These are phyloP conservation scores for Leishmania martiniquensis DNA, from an alignment of 208 protist species.

Conservation along the genomic window DNA sequence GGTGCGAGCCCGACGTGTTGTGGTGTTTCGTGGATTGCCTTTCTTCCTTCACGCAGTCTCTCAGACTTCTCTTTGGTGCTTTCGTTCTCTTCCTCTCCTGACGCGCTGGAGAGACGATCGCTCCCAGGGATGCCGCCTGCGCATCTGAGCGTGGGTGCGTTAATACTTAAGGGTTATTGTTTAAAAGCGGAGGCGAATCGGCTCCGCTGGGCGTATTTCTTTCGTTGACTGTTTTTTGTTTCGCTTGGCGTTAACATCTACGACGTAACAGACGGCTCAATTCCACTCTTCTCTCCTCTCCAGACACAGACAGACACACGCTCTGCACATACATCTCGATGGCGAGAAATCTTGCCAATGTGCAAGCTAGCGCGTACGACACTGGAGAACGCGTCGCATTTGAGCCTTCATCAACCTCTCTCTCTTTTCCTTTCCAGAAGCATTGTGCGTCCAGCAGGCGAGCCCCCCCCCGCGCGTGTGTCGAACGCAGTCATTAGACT, in stretches of 20 bases:
- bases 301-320: too few species aligned
- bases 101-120: not conserved
- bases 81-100: not conserved
- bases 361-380: not conserved
- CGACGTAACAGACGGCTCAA: not conserved
- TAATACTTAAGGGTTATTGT: not conserved
- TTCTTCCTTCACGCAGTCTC: not conserved
- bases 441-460: not conserved
- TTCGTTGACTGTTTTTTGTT: not conserved
- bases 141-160: not conserved
- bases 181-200: not conserved
- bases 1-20: not conserved
- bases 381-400: too few species aligned
- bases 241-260: not conserved
- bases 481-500: not conserved
- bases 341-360: not conserved
- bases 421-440: not conserved
- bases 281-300: constrained; percentile 12
- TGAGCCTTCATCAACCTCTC: not conserved
- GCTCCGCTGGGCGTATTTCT: not conserved
- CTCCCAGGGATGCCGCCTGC: not conserved
- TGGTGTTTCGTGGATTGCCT: not conserved
- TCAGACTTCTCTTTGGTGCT: not conserved
- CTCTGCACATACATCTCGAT: too few species aligned
- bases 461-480: not conserved